phyloP scores from a whole-genome alignment of 2,329 filamentous ascomycete species.

The Metarhizium humberi region DNA sequence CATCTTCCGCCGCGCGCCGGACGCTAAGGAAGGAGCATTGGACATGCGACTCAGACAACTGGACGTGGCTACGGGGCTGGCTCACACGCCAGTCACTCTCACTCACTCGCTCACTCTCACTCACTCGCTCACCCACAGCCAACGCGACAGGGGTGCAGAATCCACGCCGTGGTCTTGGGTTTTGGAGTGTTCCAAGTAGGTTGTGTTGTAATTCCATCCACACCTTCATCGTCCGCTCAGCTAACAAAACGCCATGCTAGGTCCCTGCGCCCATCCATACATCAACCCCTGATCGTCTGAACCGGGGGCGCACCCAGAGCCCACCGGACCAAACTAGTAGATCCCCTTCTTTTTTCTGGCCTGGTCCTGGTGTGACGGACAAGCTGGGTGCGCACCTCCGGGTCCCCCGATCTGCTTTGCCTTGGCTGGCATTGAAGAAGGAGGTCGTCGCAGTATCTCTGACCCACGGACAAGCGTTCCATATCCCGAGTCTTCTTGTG shows the following conservation, averaged over 20 bases:
- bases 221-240: neutral
- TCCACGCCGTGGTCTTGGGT: too few species aligned
- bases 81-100: too few species aligned
- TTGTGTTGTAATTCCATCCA: neutral
- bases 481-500: neutral
- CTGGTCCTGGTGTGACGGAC: too few species aligned
- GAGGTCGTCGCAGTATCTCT: neutral
- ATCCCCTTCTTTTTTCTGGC: constrained; percentile 3
- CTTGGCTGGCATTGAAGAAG: neutral
- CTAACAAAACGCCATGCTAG: neutral
- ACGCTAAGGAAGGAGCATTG: too few species aligned
- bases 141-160: too few species aligned
- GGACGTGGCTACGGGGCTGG: too few species aligned
- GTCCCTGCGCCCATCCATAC: neutral
- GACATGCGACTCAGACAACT: too few species aligned
- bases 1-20: too few species aligned
- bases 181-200: neutral
- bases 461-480: neutral
- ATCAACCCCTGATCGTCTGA: neutral
- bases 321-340: constrained; percentile 3
- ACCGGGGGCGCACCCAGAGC: neutral
- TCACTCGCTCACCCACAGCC: too few species aligned
- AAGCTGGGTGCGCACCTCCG: neutral
- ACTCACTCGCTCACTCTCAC: too few species aligned
- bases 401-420: constrained; percentile 1